Percentiles rank a stretch among this genome's conserved stretches.
phyloP scores from a whole-genome alignment of 1,284 basidiomycete genomes.

The Rhodotorula sp. region DNA sequence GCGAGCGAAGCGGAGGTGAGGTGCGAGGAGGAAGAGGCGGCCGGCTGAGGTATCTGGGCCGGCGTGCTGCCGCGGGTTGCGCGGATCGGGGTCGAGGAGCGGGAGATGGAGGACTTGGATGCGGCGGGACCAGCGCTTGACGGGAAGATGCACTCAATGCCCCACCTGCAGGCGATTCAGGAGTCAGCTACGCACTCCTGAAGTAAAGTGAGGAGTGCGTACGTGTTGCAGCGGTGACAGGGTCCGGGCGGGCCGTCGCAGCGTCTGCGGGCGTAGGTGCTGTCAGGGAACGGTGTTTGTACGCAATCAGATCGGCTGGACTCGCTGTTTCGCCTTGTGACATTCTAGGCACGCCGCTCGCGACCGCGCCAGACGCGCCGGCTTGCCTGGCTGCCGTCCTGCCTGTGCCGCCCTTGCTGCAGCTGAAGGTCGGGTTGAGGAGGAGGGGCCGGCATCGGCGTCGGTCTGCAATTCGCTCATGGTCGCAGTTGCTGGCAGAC shows the following conservation, averaged over 20 bases:
- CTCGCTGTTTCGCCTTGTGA: slow-evolving; percentile 7
- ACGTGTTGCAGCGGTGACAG: slow-evolving; percentile 39
- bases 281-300: too few relatives aligned
- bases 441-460: background rate
- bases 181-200: too few relatives aligned
- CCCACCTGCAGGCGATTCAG: slow-evolving; percentile 14
- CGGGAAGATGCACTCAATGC: slow-evolving; percentile 40
- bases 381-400: background rate
- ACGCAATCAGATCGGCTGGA: background rate
- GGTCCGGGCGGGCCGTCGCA: slow-evolving; percentile 40
- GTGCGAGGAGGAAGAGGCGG: background rate
- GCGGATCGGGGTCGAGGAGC: background rate
- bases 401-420: background rate
- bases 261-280: slow-evolving; percentile 13
- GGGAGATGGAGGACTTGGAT: background rate
- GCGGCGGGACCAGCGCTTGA: slow-evolving; percentile 12
- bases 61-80: background rate
- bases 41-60: background rate
- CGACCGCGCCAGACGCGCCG: background rate
- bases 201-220: too few relatives aligned
- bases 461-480: background rate
- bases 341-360: slow-evolving; percentile 4
- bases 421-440: background rate
- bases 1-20: background rate
- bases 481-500: too few relatives aligned